phyloP scores from a whole-genome alignment of 495 filamentous ascomycete genomes.

The Wilcoxina mikolae region DNA sequence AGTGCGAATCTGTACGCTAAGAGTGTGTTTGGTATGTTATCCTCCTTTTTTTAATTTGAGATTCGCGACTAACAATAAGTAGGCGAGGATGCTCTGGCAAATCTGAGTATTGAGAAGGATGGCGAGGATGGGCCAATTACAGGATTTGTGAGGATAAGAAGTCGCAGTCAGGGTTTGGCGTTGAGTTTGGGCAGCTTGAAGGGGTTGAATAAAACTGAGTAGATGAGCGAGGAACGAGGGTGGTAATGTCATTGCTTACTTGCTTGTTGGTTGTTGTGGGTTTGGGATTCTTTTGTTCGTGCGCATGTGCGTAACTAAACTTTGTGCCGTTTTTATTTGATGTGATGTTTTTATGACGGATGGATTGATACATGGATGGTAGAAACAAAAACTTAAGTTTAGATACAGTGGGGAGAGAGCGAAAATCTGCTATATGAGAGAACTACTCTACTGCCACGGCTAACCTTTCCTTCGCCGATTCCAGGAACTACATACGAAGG shows the following conservation, averaged over 20 bases:
- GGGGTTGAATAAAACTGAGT: slow-evolving; percentile 72
- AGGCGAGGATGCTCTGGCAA: slow-evolving; percentile 98
- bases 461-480: too few species aligned
- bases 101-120: slow-evolving; percentile 95
- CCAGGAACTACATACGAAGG: too few species aligned
- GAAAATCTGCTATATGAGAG: too few species aligned
- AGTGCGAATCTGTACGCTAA: slow-evolving; percentile 94
- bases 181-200: slow-evolving; percentile 90
- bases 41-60: not conserved
- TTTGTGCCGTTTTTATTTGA: too few species aligned
- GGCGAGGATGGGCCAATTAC: slow-evolving; percentile 90
- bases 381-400: too few species aligned
- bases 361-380: too few species aligned
- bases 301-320: too few species aligned
- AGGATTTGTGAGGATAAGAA: slow-evolving; percentile 97
- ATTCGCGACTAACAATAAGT: slow-evolving; percentile 12
- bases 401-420: too few species aligned
- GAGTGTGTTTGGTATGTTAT: slow-evolving; percentile 87
- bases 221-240: not conserved
- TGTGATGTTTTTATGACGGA: too few species aligned
- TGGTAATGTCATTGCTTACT: not conserved
- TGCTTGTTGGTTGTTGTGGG: not conserved
- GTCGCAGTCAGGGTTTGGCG: slow-evolving; percentile 88
- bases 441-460: too few species aligned
- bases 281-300: too few species aligned